Conservation (phyloP, 495 filamentous ascomycete species). For the Penicillium longicatenatum region DNA sequence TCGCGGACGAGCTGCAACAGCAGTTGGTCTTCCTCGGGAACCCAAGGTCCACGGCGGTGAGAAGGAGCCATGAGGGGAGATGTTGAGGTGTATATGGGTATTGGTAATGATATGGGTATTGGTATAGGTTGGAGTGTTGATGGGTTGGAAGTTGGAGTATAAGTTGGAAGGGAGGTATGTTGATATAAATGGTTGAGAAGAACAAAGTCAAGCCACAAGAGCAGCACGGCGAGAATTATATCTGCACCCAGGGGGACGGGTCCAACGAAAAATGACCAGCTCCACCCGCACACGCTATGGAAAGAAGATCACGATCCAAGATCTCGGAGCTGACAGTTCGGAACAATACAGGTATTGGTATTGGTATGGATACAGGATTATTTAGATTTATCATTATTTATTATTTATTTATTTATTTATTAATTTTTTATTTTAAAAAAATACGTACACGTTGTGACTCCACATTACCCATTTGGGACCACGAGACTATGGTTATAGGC, state of each 20-base stretch:
- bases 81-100: constrained; percentile 2
- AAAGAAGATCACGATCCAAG: constrained; percentile 52
- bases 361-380: constrained; percentile 5
- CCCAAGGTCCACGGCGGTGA: constrained; percentile 88
- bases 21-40: constrained; percentile 72
- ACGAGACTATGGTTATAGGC: too few relatives aligned
- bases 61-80: constrained; percentile 44
- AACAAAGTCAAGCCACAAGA: constrained; percentile 15
- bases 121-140: background rate
- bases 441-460: too few relatives aligned
- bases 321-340: constrained; percentile 52
- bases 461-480: too few relatives aligned
- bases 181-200: constrained; percentile 1
- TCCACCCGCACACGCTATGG: constrained; percentile 46
- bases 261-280: constrained; percentile 41
- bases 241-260: constrained; percentile 44
- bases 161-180: constrained; percentile 8
- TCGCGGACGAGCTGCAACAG: constrained; percentile 72
- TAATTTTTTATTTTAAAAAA: too few relatives aligned
- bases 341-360: constrained; percentile 28
- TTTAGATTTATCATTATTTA: constrained; percentile 11
- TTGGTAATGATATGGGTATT: too few relatives aligned
- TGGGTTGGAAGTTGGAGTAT: background rate
- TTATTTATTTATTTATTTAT: constrained; percentile 6
- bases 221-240: constrained; percentile 30